Percentiles rank a stretch among this genome's conserved stretches.
Evolutionary conservation across 192 early-diverging fungal genomes (phyloP).

Genomic region (Rhizoclosmatium globosum): DNA sequence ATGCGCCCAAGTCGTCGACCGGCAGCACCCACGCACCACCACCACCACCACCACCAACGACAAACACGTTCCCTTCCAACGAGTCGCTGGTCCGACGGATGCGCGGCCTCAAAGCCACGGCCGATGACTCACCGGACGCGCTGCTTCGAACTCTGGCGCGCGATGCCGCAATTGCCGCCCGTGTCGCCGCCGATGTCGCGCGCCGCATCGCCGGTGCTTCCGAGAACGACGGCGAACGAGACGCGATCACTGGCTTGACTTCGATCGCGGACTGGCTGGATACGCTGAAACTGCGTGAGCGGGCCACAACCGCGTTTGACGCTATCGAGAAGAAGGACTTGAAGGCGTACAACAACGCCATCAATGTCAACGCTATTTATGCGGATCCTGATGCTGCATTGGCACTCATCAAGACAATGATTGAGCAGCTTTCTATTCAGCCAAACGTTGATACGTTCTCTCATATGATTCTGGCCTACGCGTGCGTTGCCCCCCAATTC

Average conservation of each 20-base stretch:
- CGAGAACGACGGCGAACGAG: not conserved
- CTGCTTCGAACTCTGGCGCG: not conserved
- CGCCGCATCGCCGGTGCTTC: not conserved
- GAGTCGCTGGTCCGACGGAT: too few relatives aligned
- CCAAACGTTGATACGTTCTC: slow-evolving; percentile 11
- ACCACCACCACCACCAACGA: not conserved
- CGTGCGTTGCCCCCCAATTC: not conserved
- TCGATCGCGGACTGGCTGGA: not conserved
- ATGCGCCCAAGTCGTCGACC: not conserved
- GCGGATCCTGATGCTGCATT: slow-evolving; percentile 7
- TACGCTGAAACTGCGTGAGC: not conserved
- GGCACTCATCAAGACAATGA: not conserved
- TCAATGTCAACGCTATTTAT: not conserved
- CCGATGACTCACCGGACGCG: not conserved
- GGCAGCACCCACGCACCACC: not conserved
- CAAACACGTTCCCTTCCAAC: too few relatives aligned
- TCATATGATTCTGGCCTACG: slow-evolving; percentile 13
- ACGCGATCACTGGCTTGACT: not conserved
- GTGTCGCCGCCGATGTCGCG: not conserved
- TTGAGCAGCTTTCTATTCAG: slow-evolving; percentile 5
- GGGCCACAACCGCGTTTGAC: not conserved
- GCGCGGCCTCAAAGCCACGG: not conserved
- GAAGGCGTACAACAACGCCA: not conserved
- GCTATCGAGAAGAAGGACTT: not conserved
- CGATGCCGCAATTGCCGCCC: not conserved